Base-by-base conservation (phyloP, 2,329 filamentous ascomycete species). In the Sporothrix brasiliensis region DNA sequence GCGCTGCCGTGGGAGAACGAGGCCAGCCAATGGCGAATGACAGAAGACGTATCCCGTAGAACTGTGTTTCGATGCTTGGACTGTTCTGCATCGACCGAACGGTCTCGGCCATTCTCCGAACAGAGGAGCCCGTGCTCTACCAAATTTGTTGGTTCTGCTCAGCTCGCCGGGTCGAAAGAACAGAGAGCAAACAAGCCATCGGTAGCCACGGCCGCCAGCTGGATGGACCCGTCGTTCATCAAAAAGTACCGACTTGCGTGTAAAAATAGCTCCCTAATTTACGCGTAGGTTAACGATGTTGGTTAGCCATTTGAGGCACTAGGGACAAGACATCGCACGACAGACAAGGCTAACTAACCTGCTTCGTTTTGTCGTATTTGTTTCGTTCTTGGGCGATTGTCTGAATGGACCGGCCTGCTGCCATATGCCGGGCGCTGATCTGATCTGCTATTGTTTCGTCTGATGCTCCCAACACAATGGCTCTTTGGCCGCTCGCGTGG, bases 401-500 rank as follows among this genome's bases (percentile, higher is more conserved):
- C 34, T 34, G 34, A 34, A 34, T 9, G 34, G 6, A 34, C 6
- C 34, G 34, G 34, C 6, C 34, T 34, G 34, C 34, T 7, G 34
- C 6, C 34, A 34, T n/a, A 34, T 34, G 34, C 6, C 34, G 6
- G 34, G 34, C 34, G 34, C 34, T 34, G 34, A 63, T 49, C 60
- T 24, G 41, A 63, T 61, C 19, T 27, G 41, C 11, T 16, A 14
- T 44, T 44, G 41, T 16, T n/a, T 50, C 50, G 19, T n/a, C 41
- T 14, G 41, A 44, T 44, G 11, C 11, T 49, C 60, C 60, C 60
- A 65, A n/a, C 41, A 16, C 41, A n/a, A 65, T n/a, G 50, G 50
- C 39, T 56, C 52, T 39, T 9, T 34, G 21, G 27, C 34, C 58
- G 58, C 56, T 60, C 56, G 56, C 58, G 39, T 63, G 39, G 53